Evolutionary conservation across 805 yeast species (phyloP).

Genomic region (Zygotorulaspora florentina): DNA sequence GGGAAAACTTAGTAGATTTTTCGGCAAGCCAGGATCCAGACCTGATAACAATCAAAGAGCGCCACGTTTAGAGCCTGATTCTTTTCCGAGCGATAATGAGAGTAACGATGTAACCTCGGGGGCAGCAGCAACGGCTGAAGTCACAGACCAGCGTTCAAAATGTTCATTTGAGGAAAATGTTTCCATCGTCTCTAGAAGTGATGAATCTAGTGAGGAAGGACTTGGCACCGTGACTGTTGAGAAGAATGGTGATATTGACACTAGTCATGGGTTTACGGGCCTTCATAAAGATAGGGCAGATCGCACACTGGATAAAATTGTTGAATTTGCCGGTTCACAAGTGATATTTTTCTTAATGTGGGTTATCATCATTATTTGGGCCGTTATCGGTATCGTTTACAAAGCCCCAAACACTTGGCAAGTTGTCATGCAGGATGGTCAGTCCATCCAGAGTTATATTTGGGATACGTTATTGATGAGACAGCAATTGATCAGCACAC

Average conservation of each 20-base stretch:
- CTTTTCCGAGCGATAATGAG: neutral
- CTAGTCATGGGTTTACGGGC: constrained; percentile 28
- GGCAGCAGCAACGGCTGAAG: neutral
- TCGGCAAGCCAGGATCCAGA: constrained; percentile 25
- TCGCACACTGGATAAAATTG: constrained; percentile 24
- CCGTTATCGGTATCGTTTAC: constrained; percentile 28
- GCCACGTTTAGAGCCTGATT: constrained; percentile 2
- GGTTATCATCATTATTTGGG: constrained; percentile 29
- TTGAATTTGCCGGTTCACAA: constrained; percentile 28
- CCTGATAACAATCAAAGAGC: constrained; percentile 16
- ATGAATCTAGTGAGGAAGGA: constrained; percentile 13
- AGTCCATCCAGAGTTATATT: constrained; percentile 38
- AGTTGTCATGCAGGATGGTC: constrained; percentile 41
- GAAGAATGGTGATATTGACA: constrained; percentile 17
- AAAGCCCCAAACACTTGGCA: constrained; percentile 38
- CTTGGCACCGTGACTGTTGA: constrained; percentile 15
- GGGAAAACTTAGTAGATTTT: constrained; percentile 21
- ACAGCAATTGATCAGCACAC: constrained; percentile 35
- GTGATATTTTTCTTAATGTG: constrained; percentile 29
- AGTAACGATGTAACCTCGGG: neutral
- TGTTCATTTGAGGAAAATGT: constrained; percentile 6
- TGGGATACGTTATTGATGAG: constrained; percentile 42
- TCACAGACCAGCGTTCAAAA: constrained; percentile 1
- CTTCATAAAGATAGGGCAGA: constrained; percentile 23
- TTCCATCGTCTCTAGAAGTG: constrained; percentile 13